Conservation (phyloP, 139 green algal genomes). For the Haematococcus sp. region DNA sequence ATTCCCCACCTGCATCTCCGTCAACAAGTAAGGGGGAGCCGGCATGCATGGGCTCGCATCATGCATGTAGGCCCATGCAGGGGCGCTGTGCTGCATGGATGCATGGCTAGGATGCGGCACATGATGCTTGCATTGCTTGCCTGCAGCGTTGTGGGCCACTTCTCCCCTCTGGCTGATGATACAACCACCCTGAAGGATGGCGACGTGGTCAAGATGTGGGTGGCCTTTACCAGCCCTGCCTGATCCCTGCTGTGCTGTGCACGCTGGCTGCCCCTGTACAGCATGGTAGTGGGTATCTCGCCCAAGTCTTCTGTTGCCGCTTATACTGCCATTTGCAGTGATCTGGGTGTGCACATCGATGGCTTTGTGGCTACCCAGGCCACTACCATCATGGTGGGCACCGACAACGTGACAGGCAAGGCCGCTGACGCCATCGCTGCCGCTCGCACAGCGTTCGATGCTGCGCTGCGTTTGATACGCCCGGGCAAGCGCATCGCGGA, state of each 20-base stretch:
- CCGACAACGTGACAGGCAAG: conserved; percentile 63
- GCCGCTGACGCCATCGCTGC: conserved; percentile 86
- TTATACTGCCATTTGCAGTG: conserved; percentile 43
- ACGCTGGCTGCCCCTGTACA: background rate
- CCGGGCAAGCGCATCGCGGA: conserved; percentile 79
- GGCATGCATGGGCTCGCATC: no score
- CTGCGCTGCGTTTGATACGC: conserved; percentile 84
- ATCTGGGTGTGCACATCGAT: conserved; percentile 96
- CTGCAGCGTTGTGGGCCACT: conserved; percentile 88
- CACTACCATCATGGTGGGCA: conserved; percentile 71
- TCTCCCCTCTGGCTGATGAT: conserved; percentile 78
- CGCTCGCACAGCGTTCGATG: conserved; percentile 79
- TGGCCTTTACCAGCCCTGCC: background rate
- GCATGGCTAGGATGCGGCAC: background rate
- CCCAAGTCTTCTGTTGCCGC: background rate
- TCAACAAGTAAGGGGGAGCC: conserved; percentile 75
- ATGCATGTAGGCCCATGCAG: no score
- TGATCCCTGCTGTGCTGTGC: background rate
- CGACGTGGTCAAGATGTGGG: conserved; percentile 93
- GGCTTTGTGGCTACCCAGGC: conserved; percentile 91
- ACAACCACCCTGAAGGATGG: conserved; percentile 70
- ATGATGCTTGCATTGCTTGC: background rate
- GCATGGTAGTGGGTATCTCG: background rate
- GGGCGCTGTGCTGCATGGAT: background rate
- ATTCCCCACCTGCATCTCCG: conserved; percentile 93